These are phyloP conservation scores for Lipomyces mesembrius DNA, from an alignment of 805 yeast genomes.

Conservation along the genomic window DNA sequence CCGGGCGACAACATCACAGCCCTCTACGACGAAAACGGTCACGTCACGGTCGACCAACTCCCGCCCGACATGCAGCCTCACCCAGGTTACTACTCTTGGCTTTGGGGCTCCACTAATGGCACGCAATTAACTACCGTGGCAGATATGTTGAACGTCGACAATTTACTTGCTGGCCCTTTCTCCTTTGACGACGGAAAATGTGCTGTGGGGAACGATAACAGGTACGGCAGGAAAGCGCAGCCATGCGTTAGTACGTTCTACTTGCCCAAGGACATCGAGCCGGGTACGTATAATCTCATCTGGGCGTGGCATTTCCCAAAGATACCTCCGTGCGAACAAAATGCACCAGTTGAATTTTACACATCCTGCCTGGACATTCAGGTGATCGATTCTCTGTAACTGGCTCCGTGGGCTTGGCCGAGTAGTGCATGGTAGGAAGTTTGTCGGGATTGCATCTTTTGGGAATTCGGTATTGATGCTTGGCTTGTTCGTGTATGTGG, in stretches of 20 bases:
- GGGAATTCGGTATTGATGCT: background rate
- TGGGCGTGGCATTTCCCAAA: conserved; percentile 41
- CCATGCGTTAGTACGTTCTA: conserved; percentile 32
- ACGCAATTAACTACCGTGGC: conserved; percentile 31
- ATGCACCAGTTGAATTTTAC: conserved; percentile 35
- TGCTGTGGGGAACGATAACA: conserved; percentile 29
- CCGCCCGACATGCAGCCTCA: conserved; percentile 37
- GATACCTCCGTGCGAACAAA: conserved; percentile 28
- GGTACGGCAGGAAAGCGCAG: conserved; percentile 21
- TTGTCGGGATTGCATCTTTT: background rate
- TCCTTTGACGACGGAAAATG: conserved; percentile 38
- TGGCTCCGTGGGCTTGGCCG: no score
- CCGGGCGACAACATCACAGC: conserved; percentile 37
- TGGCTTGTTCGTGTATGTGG: background rate
- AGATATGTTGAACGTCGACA: conserved; percentile 24
- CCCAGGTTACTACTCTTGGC: conserved; percentile 37
- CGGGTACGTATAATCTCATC: conserved; percentile 33
- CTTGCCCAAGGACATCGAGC: conserved; percentile 24
- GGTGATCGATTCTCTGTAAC: background rate
- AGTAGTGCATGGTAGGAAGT: background rate
- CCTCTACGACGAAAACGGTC: conserved; percentile 36
- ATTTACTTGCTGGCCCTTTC: conserved; percentile 37
- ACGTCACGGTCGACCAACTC: conserved; percentile 37
- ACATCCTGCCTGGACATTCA: conserved; percentile 38
- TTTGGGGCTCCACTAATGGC: conserved; percentile 32